Percentiles rank a stretch among this genome's conserved stretches.
Evolutionary conservation across 2,329 filamentous ascomycete genomes (phyloP).

Genomic region (Penicillium sclerotiorum): DNA sequence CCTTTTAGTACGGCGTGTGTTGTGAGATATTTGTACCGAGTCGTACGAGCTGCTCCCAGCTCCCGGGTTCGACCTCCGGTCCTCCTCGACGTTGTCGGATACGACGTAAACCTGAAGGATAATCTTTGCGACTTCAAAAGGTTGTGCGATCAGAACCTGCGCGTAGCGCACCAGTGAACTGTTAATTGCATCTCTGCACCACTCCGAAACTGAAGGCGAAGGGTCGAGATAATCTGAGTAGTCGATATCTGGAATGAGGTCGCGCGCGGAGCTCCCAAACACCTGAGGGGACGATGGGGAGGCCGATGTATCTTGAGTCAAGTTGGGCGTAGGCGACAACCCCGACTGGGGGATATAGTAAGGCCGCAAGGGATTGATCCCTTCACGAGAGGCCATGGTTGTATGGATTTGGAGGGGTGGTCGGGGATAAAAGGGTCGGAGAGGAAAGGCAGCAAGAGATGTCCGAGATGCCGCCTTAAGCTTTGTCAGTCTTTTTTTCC

Average conservation of each 20-base stretch:
- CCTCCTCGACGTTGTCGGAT: constrained; percentile 38
- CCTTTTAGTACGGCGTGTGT: not conserved
- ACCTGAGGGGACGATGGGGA: constrained; percentile 52
- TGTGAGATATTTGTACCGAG: constrained; percentile 29
- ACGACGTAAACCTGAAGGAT: constrained; percentile 75
- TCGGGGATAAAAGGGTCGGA: constrained; percentile 22
- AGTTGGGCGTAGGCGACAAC: constrained; percentile 49
- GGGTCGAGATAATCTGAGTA: constrained; percentile 85
- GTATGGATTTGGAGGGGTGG: constrained; percentile 5
- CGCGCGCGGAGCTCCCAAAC: constrained; percentile 69
- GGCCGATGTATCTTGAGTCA: constrained; percentile 31
- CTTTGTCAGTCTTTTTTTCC: constrained; percentile 29
- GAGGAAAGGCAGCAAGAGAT: constrained; percentile 16
- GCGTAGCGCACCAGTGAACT: constrained; percentile 91
- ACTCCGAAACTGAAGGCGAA: constrained; percentile 73
- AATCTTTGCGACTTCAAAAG: constrained; percentile 95
- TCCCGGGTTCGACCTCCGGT: constrained; percentile 29
- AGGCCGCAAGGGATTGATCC: constrained; percentile 61
- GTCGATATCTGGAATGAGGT: constrained; percentile 87
- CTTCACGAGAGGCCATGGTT: constrained; percentile 52
- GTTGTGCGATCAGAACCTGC: constrained; percentile 84
- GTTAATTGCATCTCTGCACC: constrained; percentile 75
- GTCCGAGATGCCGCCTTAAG: constrained; percentile 22
- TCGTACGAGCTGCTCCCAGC: constrained; percentile 35
- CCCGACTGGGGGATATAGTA: constrained; percentile 68